A percentile compares a stretch with the other conserved stretches of the same genome.
Conservation (phyloP, 2,329 filamentous ascomycete genomes). For the Delphinella strobiligena region DNA sequence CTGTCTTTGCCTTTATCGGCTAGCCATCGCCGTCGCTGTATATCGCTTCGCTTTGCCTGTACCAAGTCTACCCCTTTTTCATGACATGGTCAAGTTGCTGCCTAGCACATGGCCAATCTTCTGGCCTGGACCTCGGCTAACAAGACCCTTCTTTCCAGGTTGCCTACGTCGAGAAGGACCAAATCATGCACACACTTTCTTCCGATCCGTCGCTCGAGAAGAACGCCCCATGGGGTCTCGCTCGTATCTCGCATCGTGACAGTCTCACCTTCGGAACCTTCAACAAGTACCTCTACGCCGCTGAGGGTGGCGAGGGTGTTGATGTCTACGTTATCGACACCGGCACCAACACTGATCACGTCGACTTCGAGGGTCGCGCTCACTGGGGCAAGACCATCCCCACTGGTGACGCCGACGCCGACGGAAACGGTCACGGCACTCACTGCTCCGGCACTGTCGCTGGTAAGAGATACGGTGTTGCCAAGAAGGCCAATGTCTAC, state of each 20-base stretch:
- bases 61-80: too few relatives aligned
- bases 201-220: constrained; percentile 56
- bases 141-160: constrained; percentile 47
- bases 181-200: constrained; percentile 72
- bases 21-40: too few relatives aligned
- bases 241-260: constrained; percentile 91
- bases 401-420: constrained; percentile 65
- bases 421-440: constrained; percentile 97
- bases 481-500: constrained; percentile 95
- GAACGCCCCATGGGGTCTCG: constrained; percentile 95
- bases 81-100: too few relatives aligned
- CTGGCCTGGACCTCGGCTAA: constrained; percentile 2
- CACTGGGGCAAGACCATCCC: constrained; percentile 97
- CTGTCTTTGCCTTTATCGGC: too few relatives aligned
- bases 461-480: constrained; percentile 97
- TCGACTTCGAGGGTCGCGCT: constrained; percentile 94
- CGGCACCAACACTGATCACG: constrained; percentile 84
- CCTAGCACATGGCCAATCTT: background rate
- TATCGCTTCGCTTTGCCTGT: too few relatives aligned
- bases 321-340: constrained; percentile 99
- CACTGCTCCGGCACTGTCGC: constrained; percentile 98
- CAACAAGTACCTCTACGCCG: constrained; percentile 94
- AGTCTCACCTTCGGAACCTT: constrained; percentile 79
- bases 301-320: constrained; percentile 87
- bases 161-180: constrained; percentile 92